Conservation (phyloP, 2,329 filamentous ascomycete species). For the Fusarium oxysporum region DNA sequence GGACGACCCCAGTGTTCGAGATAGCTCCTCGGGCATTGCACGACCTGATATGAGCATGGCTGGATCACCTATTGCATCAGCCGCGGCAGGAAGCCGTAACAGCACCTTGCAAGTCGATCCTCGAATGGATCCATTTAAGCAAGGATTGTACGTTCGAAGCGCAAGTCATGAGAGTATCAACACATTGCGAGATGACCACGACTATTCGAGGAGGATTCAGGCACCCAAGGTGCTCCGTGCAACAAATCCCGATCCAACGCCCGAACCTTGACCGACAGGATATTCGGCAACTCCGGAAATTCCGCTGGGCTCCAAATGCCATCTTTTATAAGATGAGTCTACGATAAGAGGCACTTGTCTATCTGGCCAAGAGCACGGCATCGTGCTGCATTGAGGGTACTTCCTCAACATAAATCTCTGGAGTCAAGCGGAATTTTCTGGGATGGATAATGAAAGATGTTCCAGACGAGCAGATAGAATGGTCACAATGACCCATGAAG, state of each 20-base stretch:
- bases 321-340: background rate
- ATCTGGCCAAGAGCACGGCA: background rate
- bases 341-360: background rate
- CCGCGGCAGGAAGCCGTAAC: conserved; percentile 59
- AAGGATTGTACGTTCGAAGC: conserved; percentile 67
- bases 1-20: conserved; percentile 60
- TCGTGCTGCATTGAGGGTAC: background rate
- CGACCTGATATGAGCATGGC: conserved; percentile 56
- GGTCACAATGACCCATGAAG: conserved; percentile 48
- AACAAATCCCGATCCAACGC: conserved; percentile 68
- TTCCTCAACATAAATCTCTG: background rate
- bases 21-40: conserved; percentile 63
- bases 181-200: conserved; percentile 72
- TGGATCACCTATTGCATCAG: conserved; percentile 48
- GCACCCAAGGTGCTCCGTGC: conserved; percentile 69
- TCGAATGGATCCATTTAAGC: conserved; percentile 70
- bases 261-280: conserved; percentile 18
- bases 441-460: conserved; percentile 26
- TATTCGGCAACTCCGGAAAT: background rate
- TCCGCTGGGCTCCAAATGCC: background rate
- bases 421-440: background rate
- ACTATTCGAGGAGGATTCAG: conserved; percentile 72
- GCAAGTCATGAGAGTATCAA: conserved; percentile 73
- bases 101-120: conserved; percentile 70
- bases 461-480: conserved; percentile 36